These are phyloP conservation scores for Saturnispora silvae DNA, from an alignment of 805 yeast species.

Conservation along the genomic window DNA sequence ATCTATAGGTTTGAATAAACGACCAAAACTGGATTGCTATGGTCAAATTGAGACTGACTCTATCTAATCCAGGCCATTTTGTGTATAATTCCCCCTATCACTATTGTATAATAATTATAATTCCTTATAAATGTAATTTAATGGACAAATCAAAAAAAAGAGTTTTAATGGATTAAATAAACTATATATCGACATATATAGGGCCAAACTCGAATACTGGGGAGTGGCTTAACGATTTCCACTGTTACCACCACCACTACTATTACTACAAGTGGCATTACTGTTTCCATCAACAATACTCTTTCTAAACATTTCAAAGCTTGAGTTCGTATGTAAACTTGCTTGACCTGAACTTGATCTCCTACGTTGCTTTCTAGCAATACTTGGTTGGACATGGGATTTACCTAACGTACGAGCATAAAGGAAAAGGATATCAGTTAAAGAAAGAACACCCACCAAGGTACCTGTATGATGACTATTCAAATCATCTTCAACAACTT, in stretches of 20 bases:
- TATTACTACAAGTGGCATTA: neutral
- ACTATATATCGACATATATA: too few relatives aligned
- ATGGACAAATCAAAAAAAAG: too few relatives aligned
- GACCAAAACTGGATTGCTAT: too few relatives aligned
- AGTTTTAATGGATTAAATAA: too few relatives aligned
- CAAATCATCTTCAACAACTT: conserved; percentile 18
- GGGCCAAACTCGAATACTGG: too few relatives aligned
- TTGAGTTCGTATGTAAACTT: conserved; percentile 27
- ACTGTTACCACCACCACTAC: neutral
- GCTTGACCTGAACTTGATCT: conserved; percentile 36
- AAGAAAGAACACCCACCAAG: conserved; percentile 80
- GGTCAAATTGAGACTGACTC: too few relatives aligned
- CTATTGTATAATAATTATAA: too few relatives aligned
- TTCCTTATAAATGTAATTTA: too few relatives aligned
- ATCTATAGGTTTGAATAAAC: too few relatives aligned
- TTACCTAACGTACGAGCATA: conserved; percentile 69
- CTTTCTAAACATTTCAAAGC: conserved; percentile 34
- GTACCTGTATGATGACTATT: conserved; percentile 75
- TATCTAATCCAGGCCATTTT: too few relatives aligned
- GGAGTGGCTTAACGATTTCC: too few relatives aligned
- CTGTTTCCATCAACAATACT: conserved; percentile 19
- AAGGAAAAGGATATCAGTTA: conserved; percentile 80
- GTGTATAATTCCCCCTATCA: too few relatives aligned
- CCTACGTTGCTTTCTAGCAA: conserved; percentile 84
- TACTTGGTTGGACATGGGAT: conserved; percentile 63